phyloP scores from a whole-genome alignment of 345 rosid genomes.

The Atalantia buxifolia region DNA sequence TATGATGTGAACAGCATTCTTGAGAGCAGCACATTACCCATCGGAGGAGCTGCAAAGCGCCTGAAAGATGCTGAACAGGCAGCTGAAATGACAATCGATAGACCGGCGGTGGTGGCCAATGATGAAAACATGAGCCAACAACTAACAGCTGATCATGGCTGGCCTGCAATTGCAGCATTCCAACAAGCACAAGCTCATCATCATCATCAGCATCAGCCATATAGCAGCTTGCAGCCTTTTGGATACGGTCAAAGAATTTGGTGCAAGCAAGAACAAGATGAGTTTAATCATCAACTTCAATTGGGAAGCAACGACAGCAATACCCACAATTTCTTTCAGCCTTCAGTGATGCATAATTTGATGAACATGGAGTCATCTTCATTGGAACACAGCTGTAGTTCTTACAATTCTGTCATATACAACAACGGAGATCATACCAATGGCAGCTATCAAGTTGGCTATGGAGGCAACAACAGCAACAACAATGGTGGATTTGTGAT shows the following conservation, averaged over 20 bases:
- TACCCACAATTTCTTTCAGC: constrained; percentile 54
- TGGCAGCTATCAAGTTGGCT: constrained; percentile 28
- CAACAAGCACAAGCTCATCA: constrained; percentile 34
- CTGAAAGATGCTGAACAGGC: constrained; percentile 47
- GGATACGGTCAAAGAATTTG: constrained; percentile 50
- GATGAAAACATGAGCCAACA: constrained; percentile 12
- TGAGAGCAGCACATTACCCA: constrained; percentile 73
- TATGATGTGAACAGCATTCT: constrained; percentile 83
- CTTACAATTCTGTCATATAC: constrained; percentile 48
- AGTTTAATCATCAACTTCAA: constrained; percentile 33
- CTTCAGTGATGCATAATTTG: constrained; percentile 34
- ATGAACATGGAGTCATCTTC: constrained; percentile 47
- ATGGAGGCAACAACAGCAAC: constrained; percentile 2
- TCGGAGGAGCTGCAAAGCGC: constrained; percentile 74
- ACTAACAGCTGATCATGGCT: constrained; percentile 21
- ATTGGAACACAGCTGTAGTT: constrained; percentile 46
- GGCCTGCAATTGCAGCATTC: constrained; percentile 47
- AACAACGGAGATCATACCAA: constrained; percentile 17
- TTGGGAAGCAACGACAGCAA: constrained; percentile 20
- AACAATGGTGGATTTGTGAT: constrained; percentile 22
- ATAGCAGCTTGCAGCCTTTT: constrained; percentile 30
- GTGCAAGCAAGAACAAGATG: constrained; percentile 69
- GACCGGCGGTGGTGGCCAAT: constrained; percentile 10
- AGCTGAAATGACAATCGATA: constrained; percentile 20
- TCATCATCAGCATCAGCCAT: constrained; percentile 26